Conservation (phyloP, 805 yeast species). For the Monosporozyma servazzii region DNA sequence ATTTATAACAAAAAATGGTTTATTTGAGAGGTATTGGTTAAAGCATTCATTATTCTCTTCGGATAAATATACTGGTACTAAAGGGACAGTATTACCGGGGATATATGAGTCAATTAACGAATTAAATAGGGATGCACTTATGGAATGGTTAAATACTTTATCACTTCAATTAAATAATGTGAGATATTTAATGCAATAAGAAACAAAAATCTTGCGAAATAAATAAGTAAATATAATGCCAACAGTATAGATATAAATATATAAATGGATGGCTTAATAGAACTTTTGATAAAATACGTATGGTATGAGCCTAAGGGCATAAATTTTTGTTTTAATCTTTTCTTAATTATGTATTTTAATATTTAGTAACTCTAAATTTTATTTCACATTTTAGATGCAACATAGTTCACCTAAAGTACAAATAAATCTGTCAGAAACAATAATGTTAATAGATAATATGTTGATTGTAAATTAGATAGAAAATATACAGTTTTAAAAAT, state of each 20-base stretch:
- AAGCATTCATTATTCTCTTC: conserved; percentile 59
- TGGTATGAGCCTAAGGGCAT: too few species aligned
- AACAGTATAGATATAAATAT: neutral
- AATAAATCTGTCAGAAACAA: too few species aligned
- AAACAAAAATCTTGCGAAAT: neutral
- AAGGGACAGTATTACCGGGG: conserved; percentile 50
- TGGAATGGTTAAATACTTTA: conserved; percentile 38
- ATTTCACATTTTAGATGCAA: too few species aligned
- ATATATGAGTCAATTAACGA: conserved; percentile 45
- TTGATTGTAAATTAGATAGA: neutral
- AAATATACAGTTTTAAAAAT: neutral
- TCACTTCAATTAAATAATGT: conserved; percentile 26
- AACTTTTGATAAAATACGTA: neutral
- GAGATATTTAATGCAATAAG: conserved; percentile 14
- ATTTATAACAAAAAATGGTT: conserved; percentile 40
- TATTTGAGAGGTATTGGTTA: conserved; percentile 47
- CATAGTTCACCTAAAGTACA: too few species aligned
- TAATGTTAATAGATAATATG: neutral
- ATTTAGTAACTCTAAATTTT: too few species aligned
- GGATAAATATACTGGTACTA: conserved; percentile 40
- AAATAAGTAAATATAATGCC: neutral
- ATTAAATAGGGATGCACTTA: conserved; percentile 36
- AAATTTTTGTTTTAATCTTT: too few species aligned
- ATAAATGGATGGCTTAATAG: neutral
- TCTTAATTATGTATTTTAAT: too few species aligned